Evolutionary conservation across 169 alveolate species (phyloP).

Genomic region (Cryptosporidium xiaoi): DNA sequence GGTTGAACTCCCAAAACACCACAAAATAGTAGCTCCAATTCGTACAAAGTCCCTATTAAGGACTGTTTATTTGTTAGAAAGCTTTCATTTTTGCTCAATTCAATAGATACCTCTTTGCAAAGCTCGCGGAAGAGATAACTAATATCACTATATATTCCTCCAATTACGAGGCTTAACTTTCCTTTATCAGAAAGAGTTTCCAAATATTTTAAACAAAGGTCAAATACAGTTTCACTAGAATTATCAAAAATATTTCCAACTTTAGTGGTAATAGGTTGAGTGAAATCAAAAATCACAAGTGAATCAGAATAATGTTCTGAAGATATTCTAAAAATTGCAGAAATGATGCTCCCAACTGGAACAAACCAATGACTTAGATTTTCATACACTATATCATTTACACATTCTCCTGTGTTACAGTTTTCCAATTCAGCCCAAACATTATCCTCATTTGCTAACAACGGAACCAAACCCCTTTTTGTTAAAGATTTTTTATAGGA

Average conservation of each 20-base stretch:
- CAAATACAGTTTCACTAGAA: constrained; percentile 5
- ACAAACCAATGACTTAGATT: constrained; percentile 53
- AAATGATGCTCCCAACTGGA: constrained; percentile 17
- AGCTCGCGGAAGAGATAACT: constrained; percentile 29
- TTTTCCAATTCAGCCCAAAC: constrained; percentile 28
- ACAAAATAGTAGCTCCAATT: constrained; percentile 48
- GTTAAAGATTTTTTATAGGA: constrained; percentile 15
- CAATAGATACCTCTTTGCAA: constrained; percentile 33
- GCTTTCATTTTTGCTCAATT: constrained; percentile 54
- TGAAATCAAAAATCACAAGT: constrained; percentile 10
- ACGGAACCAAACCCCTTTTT: constrained; percentile 27
- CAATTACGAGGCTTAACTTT: constrained; percentile 35
- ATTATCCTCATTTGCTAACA: constrained; percentile 7
- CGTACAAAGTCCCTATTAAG: constrained; percentile 36
- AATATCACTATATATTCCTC: constrained; percentile 29
- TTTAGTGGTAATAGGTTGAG: not conserved
- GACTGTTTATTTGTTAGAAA: constrained; percentile 31
- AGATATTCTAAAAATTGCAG: constrained; percentile 9
- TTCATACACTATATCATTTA: constrained; percentile 33
- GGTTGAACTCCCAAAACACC: constrained; percentile 49
- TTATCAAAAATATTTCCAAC: constrained; percentile 38
- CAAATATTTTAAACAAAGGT: constrained; percentile 29
- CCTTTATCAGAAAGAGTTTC: constrained; percentile 11
- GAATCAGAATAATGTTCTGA: constrained; percentile 42
- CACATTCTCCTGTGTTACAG: constrained; percentile 42